These are phyloP conservation scores for Candida khao-thaluensis DNA, from an alignment of 805 yeast genomes.

Conservation along the genomic window DNA sequence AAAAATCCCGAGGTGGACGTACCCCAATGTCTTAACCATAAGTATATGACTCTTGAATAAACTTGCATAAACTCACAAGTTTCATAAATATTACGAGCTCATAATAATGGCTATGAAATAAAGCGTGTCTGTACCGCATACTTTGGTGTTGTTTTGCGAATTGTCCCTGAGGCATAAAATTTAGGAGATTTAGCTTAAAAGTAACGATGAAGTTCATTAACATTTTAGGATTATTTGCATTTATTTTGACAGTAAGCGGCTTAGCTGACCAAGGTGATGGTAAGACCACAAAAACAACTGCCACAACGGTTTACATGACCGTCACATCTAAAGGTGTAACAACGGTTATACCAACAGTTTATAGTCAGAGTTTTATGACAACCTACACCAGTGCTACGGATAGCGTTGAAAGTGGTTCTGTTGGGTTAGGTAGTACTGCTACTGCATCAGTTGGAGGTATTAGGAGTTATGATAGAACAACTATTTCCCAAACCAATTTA, in stretches of 20 bases:
- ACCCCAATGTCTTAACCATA: too few relatives aligned
- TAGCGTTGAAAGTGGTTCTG: constrained; percentile 24
- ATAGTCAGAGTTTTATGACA: constrained; percentile 26
- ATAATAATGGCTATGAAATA: constrained; percentile 5
- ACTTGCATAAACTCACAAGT: too few relatives aligned
- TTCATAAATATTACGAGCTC: not conserved
- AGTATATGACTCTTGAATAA: too few relatives aligned
- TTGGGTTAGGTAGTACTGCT: constrained; percentile 31
- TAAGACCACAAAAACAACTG: constrained; percentile 7
- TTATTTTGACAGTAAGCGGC: not conserved
- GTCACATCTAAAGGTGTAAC: constrained; percentile 30
- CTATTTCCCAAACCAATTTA: constrained; percentile 17
- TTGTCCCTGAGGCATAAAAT: constrained; percentile 2
- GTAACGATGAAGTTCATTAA: constrained; percentile 1
- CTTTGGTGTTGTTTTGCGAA: constrained; percentile 5
- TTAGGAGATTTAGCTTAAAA: not conserved
- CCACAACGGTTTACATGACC: constrained; percentile 37
- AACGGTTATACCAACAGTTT: constrained; percentile 24
- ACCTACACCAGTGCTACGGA: constrained; percentile 20
- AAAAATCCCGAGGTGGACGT: too few relatives aligned
- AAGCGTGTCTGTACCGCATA: not conserved
- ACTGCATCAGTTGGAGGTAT: constrained; percentile 28
- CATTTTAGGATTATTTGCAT: not conserved
- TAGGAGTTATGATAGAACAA: constrained; percentile 29
- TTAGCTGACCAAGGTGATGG: constrained; percentile 5